Evolutionary conservation across 306 rosid species (phyloP), one percentile per base, ranked within the genome.

Genomic region (Pachyrhizus erosus): DNA sequence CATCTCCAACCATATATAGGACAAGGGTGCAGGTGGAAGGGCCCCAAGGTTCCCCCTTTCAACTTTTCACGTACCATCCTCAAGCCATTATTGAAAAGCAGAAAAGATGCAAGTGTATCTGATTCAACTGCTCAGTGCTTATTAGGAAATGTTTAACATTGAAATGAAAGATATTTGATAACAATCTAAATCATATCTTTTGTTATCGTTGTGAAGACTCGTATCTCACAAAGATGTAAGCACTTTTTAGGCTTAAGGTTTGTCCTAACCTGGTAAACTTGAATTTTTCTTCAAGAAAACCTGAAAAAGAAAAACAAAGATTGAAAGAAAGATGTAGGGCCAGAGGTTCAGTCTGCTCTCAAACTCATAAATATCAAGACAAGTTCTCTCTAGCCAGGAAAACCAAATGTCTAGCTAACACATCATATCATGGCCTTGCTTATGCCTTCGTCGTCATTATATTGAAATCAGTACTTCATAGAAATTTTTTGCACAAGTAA

Each of bases 91-190:
- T 42, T 42, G 82, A 80, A 81, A 73, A 58, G 54, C 57, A 17
- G 21, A 60, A 70, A 7, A 76, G 76, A 72, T 73, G 71, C 55
- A 78, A 72, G 79, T 60, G n/a, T 40, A 8, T 42, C 40, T 70
- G 83, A 78, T 68, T 75, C 54, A 84, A 80, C 24, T 57, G 52
- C 8, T 68, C 48, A 11, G 60, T 80, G 73, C 73, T 58, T 8
- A 51, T 24, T 42, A 76, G 83, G 58, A 75, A 39, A 77, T 62
- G 11, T 52, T 34, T 57, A 18, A 5, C 39, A 23, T 49, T 81
- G 73, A 85, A 21, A 62, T 39, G 70, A 62, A 72, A 82, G 2
- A n/a, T n/a, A n/a, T n/a, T n/a, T n/a, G n/a, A n/a, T n/a, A n/a
- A n/a, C n/a, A n/a, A n/a, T n/a, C n/a, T n/a, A n/a, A n/a, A n/a